phyloP scores from a whole-genome alignment of 208 protist genomes.

The Acanthamoeba castellanii region DNA sequence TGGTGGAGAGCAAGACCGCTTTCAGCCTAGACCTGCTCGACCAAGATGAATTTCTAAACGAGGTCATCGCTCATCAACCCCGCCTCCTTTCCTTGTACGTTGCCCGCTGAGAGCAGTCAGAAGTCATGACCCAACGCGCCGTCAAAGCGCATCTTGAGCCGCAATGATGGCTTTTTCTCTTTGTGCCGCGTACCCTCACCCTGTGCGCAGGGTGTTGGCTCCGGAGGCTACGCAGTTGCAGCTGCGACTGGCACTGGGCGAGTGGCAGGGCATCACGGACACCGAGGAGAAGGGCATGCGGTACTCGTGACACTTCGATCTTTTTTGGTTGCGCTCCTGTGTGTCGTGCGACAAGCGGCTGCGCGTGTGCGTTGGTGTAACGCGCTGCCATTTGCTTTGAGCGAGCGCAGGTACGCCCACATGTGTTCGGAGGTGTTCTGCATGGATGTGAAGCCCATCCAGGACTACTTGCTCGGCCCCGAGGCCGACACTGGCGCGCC shows the following conservation, averaged over 20 bases:
- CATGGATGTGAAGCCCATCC: constrained; percentile 17
- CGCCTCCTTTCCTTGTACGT: constrained; percentile 3
- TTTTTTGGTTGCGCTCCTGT: neutral
- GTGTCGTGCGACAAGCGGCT: neutral
- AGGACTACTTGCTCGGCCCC: neutral
- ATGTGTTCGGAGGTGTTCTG: constrained; percentile 30
- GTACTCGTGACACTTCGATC: neutral
- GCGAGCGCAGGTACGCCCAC: neutral
- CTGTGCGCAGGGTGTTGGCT: neutral
- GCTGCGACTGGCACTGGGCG: neutral
- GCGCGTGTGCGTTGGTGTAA: neutral
- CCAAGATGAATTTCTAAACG: neutral
- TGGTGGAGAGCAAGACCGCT: neutral
- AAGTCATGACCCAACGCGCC: no score
- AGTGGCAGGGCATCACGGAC: neutral
- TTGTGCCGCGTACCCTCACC: neutral
- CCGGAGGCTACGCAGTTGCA: neutral
- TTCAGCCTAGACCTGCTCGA: constrained; percentile 3
- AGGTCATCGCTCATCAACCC: constrained; percentile 11
- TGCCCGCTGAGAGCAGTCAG: no score
- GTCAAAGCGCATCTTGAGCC: no score
- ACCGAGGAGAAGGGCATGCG: constrained; percentile 27
- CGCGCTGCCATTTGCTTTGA: neutral
- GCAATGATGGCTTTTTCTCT: neutral
- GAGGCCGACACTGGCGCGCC: neutral